Conservation (phyloP, 371 early-diverging fungal genomes). For the Apophysomyces trapeziformis region DNA sequence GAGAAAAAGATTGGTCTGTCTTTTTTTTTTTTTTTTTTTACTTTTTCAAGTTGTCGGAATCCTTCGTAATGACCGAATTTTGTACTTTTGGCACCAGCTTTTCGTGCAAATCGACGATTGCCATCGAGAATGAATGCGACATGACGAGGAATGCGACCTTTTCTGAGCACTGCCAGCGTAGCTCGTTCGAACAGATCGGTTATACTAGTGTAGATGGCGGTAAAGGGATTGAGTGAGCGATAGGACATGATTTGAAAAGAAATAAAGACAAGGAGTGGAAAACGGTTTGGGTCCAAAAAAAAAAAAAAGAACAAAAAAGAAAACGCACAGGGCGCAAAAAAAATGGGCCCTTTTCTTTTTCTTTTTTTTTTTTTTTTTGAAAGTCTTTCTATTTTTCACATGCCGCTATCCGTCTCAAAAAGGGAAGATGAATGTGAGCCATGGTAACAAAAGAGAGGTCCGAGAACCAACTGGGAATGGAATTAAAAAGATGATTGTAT, state of each 20-base stretch:
- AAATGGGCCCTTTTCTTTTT: not conserved
- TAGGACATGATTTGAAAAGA: not conserved
- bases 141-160: constrained; percentile 92
- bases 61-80: constrained; percentile 85
- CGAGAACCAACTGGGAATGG: not conserved
- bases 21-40: constrained; percentile 24
- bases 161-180: constrained; percentile 54
- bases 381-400: not conserved
- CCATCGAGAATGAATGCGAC: constrained; percentile 99
- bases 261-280: not conserved
- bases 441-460: not conserved
- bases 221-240: not conserved
- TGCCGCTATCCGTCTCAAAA: constrained; percentile 1
- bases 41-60: constrained; percentile 75
- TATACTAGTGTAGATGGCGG: not conserved
- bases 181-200: constrained; percentile 19
- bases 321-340: constrained; percentile 10
- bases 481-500: too few relatives aligned
- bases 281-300: not conserved
- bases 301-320: not conserved
- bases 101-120: constrained; percentile 92
- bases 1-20: not conserved
- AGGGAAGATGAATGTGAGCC: constrained; percentile 5
- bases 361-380: too few relatives aligned
- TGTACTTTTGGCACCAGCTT: constrained; percentile 49